phyloP scores from a whole-genome alignment of 768 basidiomycete genomes.

The Russula lepida region DNA sequence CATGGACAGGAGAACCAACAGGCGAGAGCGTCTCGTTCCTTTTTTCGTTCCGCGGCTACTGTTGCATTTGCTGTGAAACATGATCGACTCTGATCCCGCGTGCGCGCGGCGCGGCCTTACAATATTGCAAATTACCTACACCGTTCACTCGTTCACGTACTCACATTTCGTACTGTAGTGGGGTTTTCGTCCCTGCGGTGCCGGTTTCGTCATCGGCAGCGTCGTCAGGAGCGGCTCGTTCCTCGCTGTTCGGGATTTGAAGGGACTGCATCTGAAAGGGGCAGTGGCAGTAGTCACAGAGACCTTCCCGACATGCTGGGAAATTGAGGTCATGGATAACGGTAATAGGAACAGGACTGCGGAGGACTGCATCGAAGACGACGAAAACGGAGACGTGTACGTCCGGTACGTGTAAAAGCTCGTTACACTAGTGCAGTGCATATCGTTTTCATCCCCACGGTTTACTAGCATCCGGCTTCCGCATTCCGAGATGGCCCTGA shows the following conservation, averaged over 20 bases:
- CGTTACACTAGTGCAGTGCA: background rate
- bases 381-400: conserved; percentile 9
- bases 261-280: background rate
- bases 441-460: background rate
- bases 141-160: too few species aligned
- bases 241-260: conserved; percentile 7
- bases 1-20: conserved; percentile 22
- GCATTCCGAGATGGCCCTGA: conserved; percentile 9
- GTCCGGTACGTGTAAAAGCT: conserved; percentile 7
- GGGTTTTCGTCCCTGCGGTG: conserved; percentile 12
- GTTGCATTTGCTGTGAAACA: background rate
- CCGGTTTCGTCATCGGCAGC: conserved; percentile 12
- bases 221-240: background rate
- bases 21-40: background rate
- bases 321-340: conserved; percentile 18
- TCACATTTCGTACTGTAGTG: conserved; percentile 4
- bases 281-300: conserved; percentile 4
- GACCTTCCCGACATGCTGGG: conserved; percentile 20
- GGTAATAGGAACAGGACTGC: background rate
- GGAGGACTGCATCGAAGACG: conserved; percentile 7
- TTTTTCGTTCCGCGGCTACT: background rate
- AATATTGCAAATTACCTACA: too few species aligned
- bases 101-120: too few species aligned
- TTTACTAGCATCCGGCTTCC: conserved; percentile 19
- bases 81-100: background rate